Base-by-base conservation (phyloP, 208 protist species). In the Perkinsela sp. region DNA sequence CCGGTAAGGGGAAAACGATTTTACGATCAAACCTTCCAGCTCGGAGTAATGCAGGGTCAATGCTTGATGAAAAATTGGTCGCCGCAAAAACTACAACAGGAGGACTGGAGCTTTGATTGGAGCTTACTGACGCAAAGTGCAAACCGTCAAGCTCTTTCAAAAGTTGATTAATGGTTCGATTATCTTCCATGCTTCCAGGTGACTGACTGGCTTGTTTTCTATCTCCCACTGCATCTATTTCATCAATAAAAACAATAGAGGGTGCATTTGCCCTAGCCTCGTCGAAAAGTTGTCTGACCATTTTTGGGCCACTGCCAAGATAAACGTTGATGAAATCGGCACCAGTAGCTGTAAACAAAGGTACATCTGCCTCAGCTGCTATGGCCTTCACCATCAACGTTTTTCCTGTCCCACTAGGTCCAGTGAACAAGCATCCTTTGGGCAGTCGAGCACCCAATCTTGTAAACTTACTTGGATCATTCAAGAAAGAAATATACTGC, bases 401-500 rank as follows among this genome's bases (percentile, higher is more conserved):
- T 74, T 98, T 97, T 69, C 94, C 94, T 1, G 93, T 97, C 48
- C 95, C 95, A 48, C 94, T 94, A 71, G 95, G 92, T 1, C 95
- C 95, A 0, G 94, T 90, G 15, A 97, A 79, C 1, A 96, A 77
- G 28, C 89, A 93, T 67, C 93, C 93, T 73, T 91, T 93, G 29
- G 95, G 95, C 68, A 97, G 84, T 40, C 92, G 89, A 13, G 93
- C 94, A 31, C 95, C 95, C 28, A 98, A 83, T 0, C 91, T 77
- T 1, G 77, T 82, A 80, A 94, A 98, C 74, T 91, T 89, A 66
- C 95, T 86, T 22, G 95, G 93, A 28, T 92, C 78, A 69, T 91
- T 94, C 0, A 98, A 79, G 74, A 97, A 97, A 40, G 94, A 84
- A 1, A 98, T 94, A 75, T 97, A 96, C 81, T 98, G 94, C 32